Base-by-base conservation (phyloP, 2,329 filamentous ascomycete genomes). In the Myriosclerotinia curreyana region DNA sequence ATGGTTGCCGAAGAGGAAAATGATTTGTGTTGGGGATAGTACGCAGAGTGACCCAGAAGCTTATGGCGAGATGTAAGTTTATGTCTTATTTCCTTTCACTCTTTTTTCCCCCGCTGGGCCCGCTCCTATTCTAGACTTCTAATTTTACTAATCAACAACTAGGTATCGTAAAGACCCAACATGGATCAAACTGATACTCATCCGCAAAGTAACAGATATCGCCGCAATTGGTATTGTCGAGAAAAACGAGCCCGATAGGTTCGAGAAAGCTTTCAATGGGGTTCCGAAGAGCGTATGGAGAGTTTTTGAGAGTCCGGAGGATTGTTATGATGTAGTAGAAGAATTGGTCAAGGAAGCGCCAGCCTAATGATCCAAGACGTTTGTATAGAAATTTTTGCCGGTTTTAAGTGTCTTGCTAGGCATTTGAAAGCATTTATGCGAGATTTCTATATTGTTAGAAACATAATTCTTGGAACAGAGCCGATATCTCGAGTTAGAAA, bases 31-130 rank as follows among this genome's bases (percentile, higher is more conserved):
- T 68, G 94, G 94, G 0, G 94, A 98, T 76, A 94, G 89, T 48
- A 97, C 93, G 0, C 94, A 97, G 76, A 89, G 86, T 34, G 94
- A 98, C 71, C 93, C 94, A 0, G 94, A 98, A 75, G 86, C 91
- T 0, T 98, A 97, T 73, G 93, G 88, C 36, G 87, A 93, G 69
- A 86, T 91, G 76, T 92, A 82, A 76, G 81, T 76, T 8, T n/a
- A 15, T 1, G 22, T 15, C 20, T 62, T 22, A 17, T 34, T 22
- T 22, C 14, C 5, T 12, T n/a, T n/a, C n/a, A 1, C 5, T 8
- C 2, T 38, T 5, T 56, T 28, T 60, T 48, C 17, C 22, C 49
- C 4, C n/a, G n/a, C n/a, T n/a, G n/a, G n/a, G n/a, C 25, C 28
- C 28, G 28, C 28, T 34, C 3, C 5, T 44, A 12, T 9, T 7